phyloP scores from a whole-genome alignment of 2,329 filamentous ascomycete genomes.

The Curvularia sp. region DNA sequence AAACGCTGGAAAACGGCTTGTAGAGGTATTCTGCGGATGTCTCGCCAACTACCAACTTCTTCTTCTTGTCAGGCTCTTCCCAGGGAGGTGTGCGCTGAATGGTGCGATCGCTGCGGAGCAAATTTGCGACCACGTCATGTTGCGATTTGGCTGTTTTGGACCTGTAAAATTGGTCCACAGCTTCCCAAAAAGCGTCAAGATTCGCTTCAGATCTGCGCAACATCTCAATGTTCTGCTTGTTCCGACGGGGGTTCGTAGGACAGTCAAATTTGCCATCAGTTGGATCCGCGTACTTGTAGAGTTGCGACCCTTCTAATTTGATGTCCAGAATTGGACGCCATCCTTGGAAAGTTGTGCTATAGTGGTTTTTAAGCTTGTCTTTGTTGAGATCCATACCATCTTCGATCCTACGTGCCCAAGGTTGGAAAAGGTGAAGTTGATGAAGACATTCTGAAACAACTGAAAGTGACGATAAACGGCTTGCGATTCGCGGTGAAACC shows the following conservation, averaged over 20 bases:
- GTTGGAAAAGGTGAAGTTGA: slow-evolving; percentile 60
- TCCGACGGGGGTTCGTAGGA: slow-evolving; percentile 58
- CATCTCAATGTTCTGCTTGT: slow-evolving; percentile 53
- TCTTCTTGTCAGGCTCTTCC: slow-evolving; percentile 45
- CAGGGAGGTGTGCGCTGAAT: slow-evolving; percentile 60
- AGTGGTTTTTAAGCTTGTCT: slow-evolving; percentile 5
- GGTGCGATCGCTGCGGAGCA: slow-evolving; percentile 38
- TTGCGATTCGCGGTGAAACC: slow-evolving; percentile 50
- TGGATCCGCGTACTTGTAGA: slow-evolving; percentile 36
- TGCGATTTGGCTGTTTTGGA: slow-evolving; percentile 11
- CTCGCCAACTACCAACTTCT: not conserved
- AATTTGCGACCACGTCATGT: slow-evolving; percentile 24
- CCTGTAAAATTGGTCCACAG: slow-evolving; percentile 42
- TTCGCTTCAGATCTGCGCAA: slow-evolving; percentile 57
- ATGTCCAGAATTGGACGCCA: slow-evolving; percentile 11
- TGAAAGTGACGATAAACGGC: slow-evolving; percentile 55
- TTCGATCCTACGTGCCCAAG: slow-evolving; percentile 57
- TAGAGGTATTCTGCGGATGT: slow-evolving; percentile 7
- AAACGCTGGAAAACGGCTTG: slow-evolving; percentile 18
- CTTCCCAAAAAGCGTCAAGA: slow-evolving; percentile 57
- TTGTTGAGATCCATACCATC: slow-evolving; percentile 19
- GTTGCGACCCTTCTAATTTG: slow-evolving; percentile 14
- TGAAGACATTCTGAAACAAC: slow-evolving; percentile 55
- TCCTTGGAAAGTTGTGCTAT: slow-evolving; percentile 9
- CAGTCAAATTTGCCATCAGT: slow-evolving; percentile 55